Base-by-base conservation (phyloP, 1,284 basidiomycete species). In the Microbotryum intermedium region DNA sequence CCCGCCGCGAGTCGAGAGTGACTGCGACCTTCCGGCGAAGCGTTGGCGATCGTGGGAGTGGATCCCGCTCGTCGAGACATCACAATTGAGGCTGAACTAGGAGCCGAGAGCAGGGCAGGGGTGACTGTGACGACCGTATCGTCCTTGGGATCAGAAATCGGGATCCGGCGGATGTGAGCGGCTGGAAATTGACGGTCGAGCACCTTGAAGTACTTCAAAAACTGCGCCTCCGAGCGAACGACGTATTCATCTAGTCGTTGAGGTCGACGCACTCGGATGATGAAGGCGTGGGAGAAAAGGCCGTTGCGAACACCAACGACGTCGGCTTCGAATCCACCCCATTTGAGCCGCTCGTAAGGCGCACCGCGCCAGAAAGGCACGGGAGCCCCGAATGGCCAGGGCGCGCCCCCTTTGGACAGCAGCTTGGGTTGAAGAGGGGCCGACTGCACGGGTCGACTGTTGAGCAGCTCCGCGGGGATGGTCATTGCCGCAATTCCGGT, bases 271-370 rank as follows among this genome's bases (percentile, higher is more conserved):
- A 70, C 60, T 21, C 69, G 64, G 26, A 70, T 68, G 45, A 70
- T 60, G 51, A 63, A 70, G 57, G 52, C 68, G 23, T 64, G 59
- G 21, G 50, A 59, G 47, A 60, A 55, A 16, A 64, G 30, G 4
- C 50, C 50, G 34, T 49, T 66, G 23, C 67, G 58, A 2, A 68
- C 51, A 21, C 66, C 66, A 8, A 70, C 65, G 0, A 70, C 39
- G 52, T 70, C 69, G 2, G 57, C 63, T 53, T 69, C 69, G 55
- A 70, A 70, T 1, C 69, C 69, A n/a, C 69, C 69, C 62, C 66
- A 69, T 45, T 58, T 55, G 39, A 70, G 53, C 46, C 58, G 50
- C 39, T 69, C 62, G 21, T 65, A 61, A 9, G 67, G 62, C 10
- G 55, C 61, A 6, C 62, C 63, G 13, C 59, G 58, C 50, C 63